These are phyloP conservation scores for Pseudonitzschia multiseries DNA, from an alignment of 108 stramenopile species.

Conservation along the genomic window DNA sequence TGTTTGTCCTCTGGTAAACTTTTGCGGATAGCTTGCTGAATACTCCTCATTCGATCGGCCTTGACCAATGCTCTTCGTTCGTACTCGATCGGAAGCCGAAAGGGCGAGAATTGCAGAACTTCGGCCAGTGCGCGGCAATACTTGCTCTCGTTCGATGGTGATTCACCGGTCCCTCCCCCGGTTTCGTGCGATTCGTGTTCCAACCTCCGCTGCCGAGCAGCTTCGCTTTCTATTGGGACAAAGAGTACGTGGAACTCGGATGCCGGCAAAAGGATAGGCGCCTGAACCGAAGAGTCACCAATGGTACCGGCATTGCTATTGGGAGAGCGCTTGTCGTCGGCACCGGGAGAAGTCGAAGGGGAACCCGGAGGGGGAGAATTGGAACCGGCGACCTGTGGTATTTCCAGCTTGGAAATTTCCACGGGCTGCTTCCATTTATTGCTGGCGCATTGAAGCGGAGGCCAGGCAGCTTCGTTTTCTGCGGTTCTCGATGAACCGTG, in stretches of 20 bases:
- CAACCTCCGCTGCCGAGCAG: constrained; percentile 48
- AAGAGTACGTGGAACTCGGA: constrained; percentile 77
- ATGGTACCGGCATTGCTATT: constrained; percentile 36
- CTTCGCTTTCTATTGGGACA: constrained; percentile 70
- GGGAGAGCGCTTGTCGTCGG: constrained; percentile 61
- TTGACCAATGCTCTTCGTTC: constrained; percentile 70
- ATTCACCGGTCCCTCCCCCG: constrained; percentile 16
- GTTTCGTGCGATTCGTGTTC: constrained; percentile 48
- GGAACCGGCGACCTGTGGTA: constrained; percentile 59
- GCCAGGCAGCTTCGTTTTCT: constrained; percentile 48
- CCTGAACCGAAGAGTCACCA: constrained; percentile 57
- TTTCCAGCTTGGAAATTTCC: constrained; percentile 69
- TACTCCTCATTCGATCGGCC: constrained; percentile 69
- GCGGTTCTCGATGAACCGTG: constrained; percentile 25
- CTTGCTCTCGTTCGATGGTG: constrained; percentile 54
- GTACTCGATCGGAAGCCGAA: constrained; percentile 81
- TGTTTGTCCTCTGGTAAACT: constrained; percentile 62
- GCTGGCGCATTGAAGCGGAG: constrained; percentile 83
- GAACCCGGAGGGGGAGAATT: constrained; percentile 23
- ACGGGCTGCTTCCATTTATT: constrained; percentile 90
- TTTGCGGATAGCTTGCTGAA: constrained; percentile 73
- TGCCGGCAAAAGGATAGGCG: constrained; percentile 70
- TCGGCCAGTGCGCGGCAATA: constrained; percentile 81
- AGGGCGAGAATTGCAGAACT: constrained; percentile 78
- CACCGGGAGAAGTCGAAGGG: constrained; percentile 44